Base-by-base conservation (phyloP, 1,284 basidiomycete species). In the Meripilus lineatus region DNA sequence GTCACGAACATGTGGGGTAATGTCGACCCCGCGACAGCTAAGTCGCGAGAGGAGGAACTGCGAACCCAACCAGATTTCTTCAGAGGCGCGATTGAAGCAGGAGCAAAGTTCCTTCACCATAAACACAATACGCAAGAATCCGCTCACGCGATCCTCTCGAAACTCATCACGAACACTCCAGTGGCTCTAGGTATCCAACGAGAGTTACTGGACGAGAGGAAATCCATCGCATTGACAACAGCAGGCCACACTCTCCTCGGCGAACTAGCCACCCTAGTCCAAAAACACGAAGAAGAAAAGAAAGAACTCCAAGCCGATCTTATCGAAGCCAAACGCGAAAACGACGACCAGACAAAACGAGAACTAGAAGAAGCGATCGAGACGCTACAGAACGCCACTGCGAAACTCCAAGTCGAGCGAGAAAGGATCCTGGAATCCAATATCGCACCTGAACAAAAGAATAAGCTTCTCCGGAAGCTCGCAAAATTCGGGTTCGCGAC, bases 1-100 rank as follows among this genome's bases (percentile, higher is more conserved):
- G 65, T 68, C 23, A 76, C 72, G 38, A 75, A 65, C 44, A 73
- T 72, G 70, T 77, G 74, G 36, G 23, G 23, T 24, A 20, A 28
- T 7, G 38, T 40, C 30, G 59, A 63, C 39, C 52, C 50, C 3
- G 23, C n/a, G 32, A 18, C 11, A 26, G 48, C 41, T 13, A 30
- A 39, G 21, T 17, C 34, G 3, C 45, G 38, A 24, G 44, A 45
- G 32, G 21, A 32, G n/a, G 44, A 45, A 22, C 18, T 45, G 3
- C 18, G 28, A n/a, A 6, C 25, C 14, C 22, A 35, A 15, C 30
- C 20, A 14, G 32, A 3, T n/a, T 41, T 45, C 38, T 23, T 45
- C 38, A 40, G 38, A 38, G 42, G 47, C 15, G 50, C 45, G n/a
- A 32, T 53, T n/a, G 50, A 49, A 17, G 45, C 44, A 35, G 51